phyloP scores from a whole-genome alignment of 108 stramenopile species.

The Cyclotella baltica region DNA sequence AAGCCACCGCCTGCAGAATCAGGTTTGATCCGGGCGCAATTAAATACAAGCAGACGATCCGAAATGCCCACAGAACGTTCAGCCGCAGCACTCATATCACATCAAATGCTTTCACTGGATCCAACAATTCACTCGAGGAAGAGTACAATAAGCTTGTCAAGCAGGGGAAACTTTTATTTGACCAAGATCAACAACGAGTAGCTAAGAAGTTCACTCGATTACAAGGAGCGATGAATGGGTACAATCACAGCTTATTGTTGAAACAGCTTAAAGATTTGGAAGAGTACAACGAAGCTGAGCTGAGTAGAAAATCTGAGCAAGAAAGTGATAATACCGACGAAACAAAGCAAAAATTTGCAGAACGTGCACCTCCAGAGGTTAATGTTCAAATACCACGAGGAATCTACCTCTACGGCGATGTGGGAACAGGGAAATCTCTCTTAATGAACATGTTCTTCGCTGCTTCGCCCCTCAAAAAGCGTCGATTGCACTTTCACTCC shows the following conservation, averaged over 20 bases:
- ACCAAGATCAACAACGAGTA: slow-evolving; percentile 59
- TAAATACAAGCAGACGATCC: too few relatives aligned
- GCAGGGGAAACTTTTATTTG: slow-evolving; percentile 28
- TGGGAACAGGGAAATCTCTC: slow-evolving; percentile 97
- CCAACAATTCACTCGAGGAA: too few relatives aligned
- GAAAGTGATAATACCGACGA: not conserved
- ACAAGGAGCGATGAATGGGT: slow-evolving; percentile 58
- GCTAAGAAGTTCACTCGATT: slow-evolving; percentile 64
- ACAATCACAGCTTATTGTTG: slow-evolving; percentile 34
- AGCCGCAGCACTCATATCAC: too few relatives aligned
- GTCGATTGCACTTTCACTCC: slow-evolving; percentile 94
- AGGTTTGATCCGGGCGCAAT: too few relatives aligned
- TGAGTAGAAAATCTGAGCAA: not conserved
- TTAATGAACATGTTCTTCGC: slow-evolving; percentile 95
- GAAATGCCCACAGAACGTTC: too few relatives aligned
- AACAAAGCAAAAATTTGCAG: not conserved
- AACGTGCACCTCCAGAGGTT: slow-evolving; percentile 2
- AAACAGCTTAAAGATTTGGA: slow-evolving; percentile 26
- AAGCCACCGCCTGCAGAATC: too few relatives aligned
- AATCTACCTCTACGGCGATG: slow-evolving; percentile 90
- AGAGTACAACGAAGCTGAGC: slow-evolving; percentile 7
- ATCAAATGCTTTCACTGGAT: too few relatives aligned
- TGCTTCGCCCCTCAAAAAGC: slow-evolving; percentile 48
- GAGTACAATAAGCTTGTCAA: slow-evolving; percentile 24
- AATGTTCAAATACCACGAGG: slow-evolving; percentile 72